Base-by-base conservation (phyloP, 2,329 filamentous ascomycete genomes). In the Cytospora piceicola region DNA sequence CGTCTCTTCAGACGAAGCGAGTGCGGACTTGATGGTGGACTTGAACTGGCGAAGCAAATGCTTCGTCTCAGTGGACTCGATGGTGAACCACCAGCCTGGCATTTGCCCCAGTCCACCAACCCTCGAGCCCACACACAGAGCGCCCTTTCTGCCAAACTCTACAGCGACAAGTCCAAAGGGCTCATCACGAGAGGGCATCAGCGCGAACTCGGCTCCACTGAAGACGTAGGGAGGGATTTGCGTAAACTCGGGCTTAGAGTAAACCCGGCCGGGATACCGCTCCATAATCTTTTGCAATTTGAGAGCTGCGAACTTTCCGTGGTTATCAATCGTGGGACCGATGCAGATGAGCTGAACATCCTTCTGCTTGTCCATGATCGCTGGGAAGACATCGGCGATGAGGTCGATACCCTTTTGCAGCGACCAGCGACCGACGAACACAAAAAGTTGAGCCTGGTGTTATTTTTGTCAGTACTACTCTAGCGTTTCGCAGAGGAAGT, bases 11-110 rank as follows among this genome's bases (percentile, higher is more conserved):
- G 83, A 83, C 0, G 86, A 88, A 61, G 78, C 82, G 56, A 90
- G 74, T 2, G 87, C 88, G 56, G 81, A 81, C 34, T 84, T 77
- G 68, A 90, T 88, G 11, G 87, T 85, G 66, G 82, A 80, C 73
- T 86, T 87, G 78, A 90, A 89, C 71, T 90, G 88, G 51, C 84
- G 82, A 64, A 88, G 77, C 57, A 89, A 75, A 76, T 90, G 87
- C 49, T 81, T 81, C 2, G 86, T 88, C 4, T 84, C 85, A 2
- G 81, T 85, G 0, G 85, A 88, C 72, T 68, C 66, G 22, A 68
- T 68, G 79, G 58, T 86, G 73, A 85, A 90, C 88, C 88, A 90
- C 85, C 87, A 90, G 29, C 88, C 88, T n/a, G 88, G 88, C 87
- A 90, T 90, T 71, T 88, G 85, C 17, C 88, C 87, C 29, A 90